Percentiles rank a stretch among this genome's conserved stretches.
These are phyloP conservation scores for Dactylellina parvicollis DNA, from an alignment of 2,329 filamentous ascomycete species.

Conservation along the genomic window DNA sequence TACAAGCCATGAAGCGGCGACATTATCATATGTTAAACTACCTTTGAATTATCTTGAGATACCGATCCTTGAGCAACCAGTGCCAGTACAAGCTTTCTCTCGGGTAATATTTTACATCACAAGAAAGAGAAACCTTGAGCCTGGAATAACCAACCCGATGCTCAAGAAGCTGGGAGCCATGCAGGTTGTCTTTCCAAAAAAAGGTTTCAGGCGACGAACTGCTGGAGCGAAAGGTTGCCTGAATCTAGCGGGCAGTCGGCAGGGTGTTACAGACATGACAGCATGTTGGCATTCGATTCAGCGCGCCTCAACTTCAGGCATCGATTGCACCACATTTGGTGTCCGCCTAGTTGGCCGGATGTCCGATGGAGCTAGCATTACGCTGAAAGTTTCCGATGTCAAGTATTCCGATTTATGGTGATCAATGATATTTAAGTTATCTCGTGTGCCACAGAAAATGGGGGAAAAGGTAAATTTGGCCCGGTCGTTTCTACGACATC, in stretches of 20 bases:
- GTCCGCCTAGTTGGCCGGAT: too few species aligned
- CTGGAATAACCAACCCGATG: background rate
- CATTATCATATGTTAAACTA: background rate
- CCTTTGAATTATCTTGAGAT: background rate
- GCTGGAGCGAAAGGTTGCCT: conserved; percentile 24
- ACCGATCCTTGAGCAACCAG: background rate
- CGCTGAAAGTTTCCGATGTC: too few species aligned
- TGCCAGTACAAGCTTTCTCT: too few species aligned
- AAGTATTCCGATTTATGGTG: too few species aligned
- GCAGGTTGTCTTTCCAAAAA: conserved; percentile 15
- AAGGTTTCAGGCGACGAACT: conserved; percentile 12
- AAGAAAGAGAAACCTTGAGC: background rate
- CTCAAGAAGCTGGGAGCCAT: background rate
- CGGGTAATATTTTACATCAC: background rate
- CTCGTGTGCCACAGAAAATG: too few species aligned
- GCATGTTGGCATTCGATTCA: background rate
- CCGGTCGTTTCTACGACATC: too few species aligned
- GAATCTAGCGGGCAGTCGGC: conserved; percentile 2
- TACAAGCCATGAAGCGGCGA: conserved; percentile 20
- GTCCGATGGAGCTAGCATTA: too few species aligned
- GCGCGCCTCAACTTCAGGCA: background rate
- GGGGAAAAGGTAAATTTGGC: too few species aligned
- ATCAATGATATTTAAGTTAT: too few species aligned
- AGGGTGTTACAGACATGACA: conserved; percentile 5
- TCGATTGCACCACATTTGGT: too few species aligned